Evolutionary conservation across 495 filamentous ascomycete genomes (phyloP).

Genomic region (Mytilinidion resinicola): DNA sequence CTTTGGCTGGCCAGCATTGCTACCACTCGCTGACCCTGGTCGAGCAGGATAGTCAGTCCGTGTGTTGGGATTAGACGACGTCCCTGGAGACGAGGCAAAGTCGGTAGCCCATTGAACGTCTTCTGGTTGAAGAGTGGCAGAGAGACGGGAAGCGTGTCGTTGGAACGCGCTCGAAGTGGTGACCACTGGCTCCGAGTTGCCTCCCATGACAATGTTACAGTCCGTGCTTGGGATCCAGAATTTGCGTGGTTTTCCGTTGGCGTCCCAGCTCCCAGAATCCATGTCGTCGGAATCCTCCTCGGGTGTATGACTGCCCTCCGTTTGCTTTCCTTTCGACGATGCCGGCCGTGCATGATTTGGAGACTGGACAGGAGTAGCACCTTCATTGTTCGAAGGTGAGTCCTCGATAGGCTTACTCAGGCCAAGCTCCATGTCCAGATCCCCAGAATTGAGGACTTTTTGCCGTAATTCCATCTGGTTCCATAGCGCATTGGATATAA

Average conservation of each 20-base stretch:
- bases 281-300: conserved; percentile 29
- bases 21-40: conserved; percentile 30
- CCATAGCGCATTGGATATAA: conserved; percentile 52
- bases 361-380: not conserved
- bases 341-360: not conserved
- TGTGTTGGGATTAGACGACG: conserved; percentile 21
- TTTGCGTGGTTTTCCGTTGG: conserved; percentile 46
- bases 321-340: conserved; percentile 41
- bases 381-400: conserved; percentile 8
- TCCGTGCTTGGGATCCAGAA: conserved; percentile 55
- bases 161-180: conserved; percentile 38
- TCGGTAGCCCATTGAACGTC: conserved; percentile 48
- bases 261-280: conserved; percentile 47
- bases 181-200: conserved; percentile 41
- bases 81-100: conserved; percentile 39
- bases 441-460: conserved; percentile 48
- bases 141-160: conserved; percentile 39
- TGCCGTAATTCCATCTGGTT: conserved; percentile 51
- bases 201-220: conserved; percentile 54
- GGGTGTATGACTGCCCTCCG: not conserved
- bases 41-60: conserved; percentile 16
- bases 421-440: conserved; percentile 44
- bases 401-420: conserved; percentile 36
- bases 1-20: conserved; percentile 26
- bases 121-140: conserved; percentile 43